Percentiles rank a stretch among this genome's conserved stretches.
These are phyloP conservation scores for Letharia lupina DNA, from an alignment of 495 filamentous ascomycete genomes.

Conservation along the genomic window DNA sequence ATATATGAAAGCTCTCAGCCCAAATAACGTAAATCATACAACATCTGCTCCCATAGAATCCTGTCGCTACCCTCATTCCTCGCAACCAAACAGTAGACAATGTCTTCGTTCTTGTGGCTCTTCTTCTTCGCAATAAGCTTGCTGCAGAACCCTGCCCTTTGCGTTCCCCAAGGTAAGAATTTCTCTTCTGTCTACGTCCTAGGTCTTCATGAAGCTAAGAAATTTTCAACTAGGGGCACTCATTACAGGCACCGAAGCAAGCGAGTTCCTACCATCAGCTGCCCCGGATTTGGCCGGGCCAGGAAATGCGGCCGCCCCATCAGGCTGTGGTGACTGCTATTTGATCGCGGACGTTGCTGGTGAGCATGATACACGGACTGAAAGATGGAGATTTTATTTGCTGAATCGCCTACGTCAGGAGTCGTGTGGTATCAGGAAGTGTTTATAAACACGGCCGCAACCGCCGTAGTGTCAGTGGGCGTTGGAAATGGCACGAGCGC, in stretches of 20 bases:
- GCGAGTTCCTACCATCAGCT: constrained; percentile 10
- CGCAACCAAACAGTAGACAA: neutral
- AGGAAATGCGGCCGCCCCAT: neutral
- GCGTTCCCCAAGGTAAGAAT: constrained; percentile 10
- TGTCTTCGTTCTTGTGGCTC: constrained; percentile 3
- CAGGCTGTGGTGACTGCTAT: constrained; percentile 20
- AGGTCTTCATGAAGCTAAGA: constrained; percentile 1
- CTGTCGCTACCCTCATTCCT: neutral
- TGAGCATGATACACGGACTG: neutral
- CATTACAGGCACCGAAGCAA: constrained; percentile 12
- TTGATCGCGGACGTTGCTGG: constrained; percentile 24
- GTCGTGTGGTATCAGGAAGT: constrained; percentile 26
- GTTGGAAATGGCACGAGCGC: constrained; percentile 20
- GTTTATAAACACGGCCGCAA: constrained; percentile 25
- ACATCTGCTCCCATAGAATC: neutral
- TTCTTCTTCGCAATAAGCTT: constrained; percentile 4
- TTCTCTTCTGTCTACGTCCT: neutral
- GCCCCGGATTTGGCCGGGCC: constrained; percentile 18
- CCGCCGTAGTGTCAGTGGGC: constrained; percentile 16
- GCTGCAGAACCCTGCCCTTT: neutral
- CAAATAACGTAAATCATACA: neutral
- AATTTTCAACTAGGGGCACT: constrained; percentile 6
- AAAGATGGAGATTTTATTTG: neutral
- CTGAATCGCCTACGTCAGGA: neutral
- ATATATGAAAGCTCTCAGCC: constrained; percentile 18